Base-by-base conservation (phyloP, 2,329 filamentous ascomycete genomes). In the Chaetomium strumarium region DNA sequence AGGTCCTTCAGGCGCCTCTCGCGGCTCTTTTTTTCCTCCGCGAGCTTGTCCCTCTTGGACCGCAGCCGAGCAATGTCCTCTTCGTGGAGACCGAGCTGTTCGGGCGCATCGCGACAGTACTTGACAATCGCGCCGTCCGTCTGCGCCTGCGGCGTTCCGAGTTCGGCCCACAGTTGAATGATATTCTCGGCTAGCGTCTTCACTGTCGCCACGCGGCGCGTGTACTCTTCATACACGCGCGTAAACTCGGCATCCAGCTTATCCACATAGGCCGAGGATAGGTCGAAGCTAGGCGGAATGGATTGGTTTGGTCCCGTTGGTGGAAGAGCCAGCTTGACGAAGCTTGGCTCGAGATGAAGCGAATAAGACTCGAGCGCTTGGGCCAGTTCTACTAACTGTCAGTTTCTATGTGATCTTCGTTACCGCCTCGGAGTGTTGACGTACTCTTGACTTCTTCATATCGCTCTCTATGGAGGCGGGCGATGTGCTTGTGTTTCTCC, bases 181-280 rank as follows among this genome's bases (percentile, higher is more conserved):
- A 96, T 92, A 56, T 93, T 84, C 63, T 96, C 88, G 38, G 83
- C 84, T 3, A 89, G 70, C 17, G 83, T 72, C 68, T 89, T 83
- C 13, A 97, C 90, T 0, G 81, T 82, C 30, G 80, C 79, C 41
- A 96, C 77, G 44, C 93, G 88, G 60, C 84, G 86, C 40, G 85
- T 90, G 71, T 97, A 99, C 72, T 99, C 95, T 64, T 97, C 90
- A 70, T 97, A 97, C 17, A 99, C 89, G 55, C 90, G 83, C 11
- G 89, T 90, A 66, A 97, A 99, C 70, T 99, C 93, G 49, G 80
- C 78, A 67, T 99, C 92, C 17, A 99, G 80, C 52, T 85, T 84
- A 56, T 88, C 82, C 49, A 96, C 88, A 64, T 97, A 99, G 5
- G 85, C 78, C 0, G 88, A 84, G 0, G 92, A 96, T n/a, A 99